Conservation (phyloP, 108 stramenopile species). For the Ochromonas danica region DNA sequence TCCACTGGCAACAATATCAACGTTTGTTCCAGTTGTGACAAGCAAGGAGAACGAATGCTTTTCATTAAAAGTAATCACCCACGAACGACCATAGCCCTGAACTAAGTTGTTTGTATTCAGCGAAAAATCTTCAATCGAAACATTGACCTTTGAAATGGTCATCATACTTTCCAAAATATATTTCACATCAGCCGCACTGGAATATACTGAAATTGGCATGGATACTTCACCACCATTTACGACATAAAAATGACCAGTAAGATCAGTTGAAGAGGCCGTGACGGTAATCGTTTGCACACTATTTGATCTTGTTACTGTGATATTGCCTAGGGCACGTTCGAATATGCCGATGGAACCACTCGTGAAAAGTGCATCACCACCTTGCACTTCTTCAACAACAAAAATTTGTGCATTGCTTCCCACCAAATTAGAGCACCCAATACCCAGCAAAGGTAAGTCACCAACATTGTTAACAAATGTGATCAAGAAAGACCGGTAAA, state of each 20-base stretch:
- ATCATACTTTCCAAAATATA: conserved; percentile 36
- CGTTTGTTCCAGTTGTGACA: neutral
- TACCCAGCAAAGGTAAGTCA: neutral
- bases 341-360: conserved; percentile 23
- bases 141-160: conserved; percentile 9
- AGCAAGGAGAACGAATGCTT: conserved; percentile 3
- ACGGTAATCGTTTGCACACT: conserved; percentile 27
- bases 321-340: neutral
- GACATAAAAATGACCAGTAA: conserved; percentile 30
- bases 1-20: conserved; percentile 1
- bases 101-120: neutral
- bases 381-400: neutral
- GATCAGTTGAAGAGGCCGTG: conserved; percentile 6
- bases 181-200: conserved; percentile 25
- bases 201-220: conserved; percentile 33
- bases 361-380: neutral
- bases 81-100: neutral
- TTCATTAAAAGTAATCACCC: conserved; percentile 24
- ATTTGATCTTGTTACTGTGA: neutral
- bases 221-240: conserved; percentile 34
- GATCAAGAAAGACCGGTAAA: neutral
- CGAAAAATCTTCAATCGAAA: neutral
- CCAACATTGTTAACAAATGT: conserved; percentile 23
- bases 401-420: neutral
- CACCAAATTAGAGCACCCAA: conserved; percentile 8